phyloP scores from a whole-genome alignment of 1,284 basidiomycete species.

The Heterobasidion occidentale region DNA sequence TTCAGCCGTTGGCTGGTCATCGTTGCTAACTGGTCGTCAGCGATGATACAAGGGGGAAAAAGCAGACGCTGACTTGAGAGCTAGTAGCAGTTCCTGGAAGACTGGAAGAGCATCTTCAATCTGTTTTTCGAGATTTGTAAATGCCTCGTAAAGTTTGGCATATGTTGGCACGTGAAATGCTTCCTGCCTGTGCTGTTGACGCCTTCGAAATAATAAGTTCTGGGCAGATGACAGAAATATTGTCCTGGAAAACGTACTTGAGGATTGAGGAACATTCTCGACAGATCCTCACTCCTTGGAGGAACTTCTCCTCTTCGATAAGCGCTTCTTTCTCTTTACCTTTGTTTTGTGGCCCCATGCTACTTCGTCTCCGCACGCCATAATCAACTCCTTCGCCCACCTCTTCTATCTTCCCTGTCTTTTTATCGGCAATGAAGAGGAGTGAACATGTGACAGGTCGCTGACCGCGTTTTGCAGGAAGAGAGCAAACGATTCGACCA shows the following conservation, averaged over 20 bases:
- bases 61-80: slow-evolving; percentile 33
- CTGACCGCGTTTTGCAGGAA: slow-evolving; percentile 72
- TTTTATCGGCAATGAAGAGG: slow-evolving; percentile 73
- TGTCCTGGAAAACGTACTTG: slow-evolving; percentile 41
- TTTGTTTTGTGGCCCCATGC: slow-evolving; percentile 16
- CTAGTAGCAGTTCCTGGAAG: slow-evolving; percentile 61
- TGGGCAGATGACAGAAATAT: not conserved
- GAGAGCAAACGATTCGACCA: slow-evolving; percentile 86
- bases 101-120: slow-evolving; percentile 63
- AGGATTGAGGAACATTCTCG: slow-evolving; percentile 73
- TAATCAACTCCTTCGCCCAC: slow-evolving; percentile 86
- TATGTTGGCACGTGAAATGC: slow-evolving; percentile 55
- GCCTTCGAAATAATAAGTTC: slow-evolving; percentile 33
- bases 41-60: not conserved
- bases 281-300: slow-evolving; percentile 83
- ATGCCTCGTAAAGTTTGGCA: slow-evolving; percentile 66
- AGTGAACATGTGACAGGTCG: slow-evolving; percentile 67
- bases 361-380: slow-evolving; percentile 49
- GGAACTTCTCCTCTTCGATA: slow-evolving; percentile 65
- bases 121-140: slow-evolving; percentile 72
- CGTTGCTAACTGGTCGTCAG: slow-evolving; percentile 31
- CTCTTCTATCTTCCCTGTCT: slow-evolving; percentile 72
- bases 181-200: slow-evolving; percentile 76
- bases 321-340: slow-evolving; percentile 34
- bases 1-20: slow-evolving; percentile 58